Base-by-base conservation (phyloP, 331 rosid genomes). In the Stylosanthes scabra region DNA sequence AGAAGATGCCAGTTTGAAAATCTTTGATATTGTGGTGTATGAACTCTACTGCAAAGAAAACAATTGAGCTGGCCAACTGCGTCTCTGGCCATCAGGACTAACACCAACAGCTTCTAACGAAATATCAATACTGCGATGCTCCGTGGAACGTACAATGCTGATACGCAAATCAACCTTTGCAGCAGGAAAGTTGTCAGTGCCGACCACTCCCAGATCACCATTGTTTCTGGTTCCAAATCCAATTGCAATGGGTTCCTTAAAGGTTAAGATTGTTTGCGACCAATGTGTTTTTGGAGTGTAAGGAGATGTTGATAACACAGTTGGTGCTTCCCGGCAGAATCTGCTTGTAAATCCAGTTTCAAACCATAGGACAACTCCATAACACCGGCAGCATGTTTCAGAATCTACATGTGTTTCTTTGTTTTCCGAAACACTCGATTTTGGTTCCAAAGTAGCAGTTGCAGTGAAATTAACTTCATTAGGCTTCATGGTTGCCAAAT, bases 71-170 rank as follows among this genome's bases (percentile, higher is more conserved):
- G 97, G 97, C 91, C 89, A 87, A 78, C 78, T 76, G 25, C 68
- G 82, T 75, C 64, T 91, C 64, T 62, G 82, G 63, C 91, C 92
- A 68, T 83, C 88, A 28, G 74, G n/a, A 25, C 80, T 85, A 62
- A 90, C 77, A 27, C 89, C 96, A 15, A 68, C 25, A 50, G 86
- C 83, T 87, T 94, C 99, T 16, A 94, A 69, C 68, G 99, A 91
- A 78, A 94, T 91, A 84, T 94, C 99, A 42, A 94, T 86, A 86
- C 88, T 88, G 64, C 97, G 97, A 79, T 91, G 99, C 75, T 90
- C 90, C 0, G 85, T 66, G 6, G 97, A 90, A 10, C 96, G 96
- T 7, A 66, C 99, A 70, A 91, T 89, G 90, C 97, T 91, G 34
- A 94, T 55, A 4, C 96, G 90, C 85, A 91, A 50, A 82, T 81